phyloP scores from a whole-genome alignment of 805 yeast genomes.

The Candida hispaniensis region DNA sequence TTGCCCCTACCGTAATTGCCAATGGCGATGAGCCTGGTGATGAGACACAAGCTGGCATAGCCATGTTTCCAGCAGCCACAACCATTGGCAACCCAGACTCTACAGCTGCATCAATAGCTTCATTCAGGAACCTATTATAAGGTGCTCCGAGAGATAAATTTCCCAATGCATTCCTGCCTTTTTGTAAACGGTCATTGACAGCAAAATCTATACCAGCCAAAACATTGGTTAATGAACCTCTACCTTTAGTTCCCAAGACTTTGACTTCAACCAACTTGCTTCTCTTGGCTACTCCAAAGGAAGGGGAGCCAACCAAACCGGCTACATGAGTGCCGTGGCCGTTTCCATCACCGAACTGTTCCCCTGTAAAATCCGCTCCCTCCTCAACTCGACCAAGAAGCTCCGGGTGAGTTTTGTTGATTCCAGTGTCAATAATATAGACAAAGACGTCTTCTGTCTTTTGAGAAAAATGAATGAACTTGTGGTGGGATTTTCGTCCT shows the following conservation, averaged over 20 bases:
- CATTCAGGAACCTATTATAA: constrained; percentile 22
- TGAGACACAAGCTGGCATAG: constrained; percentile 62
- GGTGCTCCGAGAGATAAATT: constrained; percentile 25
- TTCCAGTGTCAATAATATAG: constrained; percentile 79
- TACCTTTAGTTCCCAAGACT: constrained; percentile 56
- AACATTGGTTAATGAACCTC: constrained; percentile 40
- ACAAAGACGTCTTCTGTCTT: constrained; percentile 39
- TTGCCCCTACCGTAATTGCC: constrained; percentile 80
- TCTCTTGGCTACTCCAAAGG: constrained; percentile 74
- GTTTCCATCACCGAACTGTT: constrained; percentile 50
- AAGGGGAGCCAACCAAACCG: constrained; percentile 68
- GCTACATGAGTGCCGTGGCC: constrained; percentile 96
- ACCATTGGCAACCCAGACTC: constrained; percentile 25
- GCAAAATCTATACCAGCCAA: constrained; percentile 31
- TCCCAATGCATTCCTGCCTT: constrained; percentile 20
- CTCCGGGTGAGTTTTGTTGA: constrained; percentile 34
- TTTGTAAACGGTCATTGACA: constrained; percentile 22
- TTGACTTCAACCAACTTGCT: constrained; percentile 60
- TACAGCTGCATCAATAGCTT: constrained; percentile 24
- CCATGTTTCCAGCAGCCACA: constrained; percentile 53
- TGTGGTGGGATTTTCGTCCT: background rate
- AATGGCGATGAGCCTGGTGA: constrained; percentile 73
- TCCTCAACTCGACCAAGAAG: constrained; percentile 35
- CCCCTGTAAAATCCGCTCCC: constrained; percentile 39
- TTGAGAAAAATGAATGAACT: constrained; percentile 12